phyloP scores from a whole-genome alignment of 1,139 yeast genomes.

The Pneumocystis jirovecii region DNA sequence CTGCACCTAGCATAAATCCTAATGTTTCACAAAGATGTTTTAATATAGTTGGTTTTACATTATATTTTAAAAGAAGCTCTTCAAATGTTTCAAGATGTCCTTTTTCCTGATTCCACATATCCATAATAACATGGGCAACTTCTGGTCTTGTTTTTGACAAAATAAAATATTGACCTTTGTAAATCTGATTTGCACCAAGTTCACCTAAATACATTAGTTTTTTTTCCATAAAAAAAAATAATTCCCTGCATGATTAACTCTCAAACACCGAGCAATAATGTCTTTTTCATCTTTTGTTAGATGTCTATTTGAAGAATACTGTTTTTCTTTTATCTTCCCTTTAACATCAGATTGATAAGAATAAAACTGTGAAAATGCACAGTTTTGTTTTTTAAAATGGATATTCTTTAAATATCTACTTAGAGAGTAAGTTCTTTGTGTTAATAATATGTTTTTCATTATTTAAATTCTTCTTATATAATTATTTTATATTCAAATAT shows the following conservation, averaged over 20 bases:
- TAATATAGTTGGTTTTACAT: constrained; percentile 79
- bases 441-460: neutral
- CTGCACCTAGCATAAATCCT: constrained; percentile 72
- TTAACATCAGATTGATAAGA: neutral
- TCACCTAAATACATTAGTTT: constrained; percentile 39
- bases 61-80: constrained; percentile 50
- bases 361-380: neutral
- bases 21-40: constrained; percentile 92
- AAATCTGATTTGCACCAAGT: constrained; percentile 89
- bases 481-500: too few species aligned
- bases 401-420: neutral
- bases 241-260: neutral
- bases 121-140: constrained; percentile 60
- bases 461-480: neutral
- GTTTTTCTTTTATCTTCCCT: neutral
- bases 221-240: neutral
- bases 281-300: neutral
- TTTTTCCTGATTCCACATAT: constrained; percentile 97
- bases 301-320: neutral
- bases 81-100: constrained; percentile 82
- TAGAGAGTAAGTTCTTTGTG: neutral
- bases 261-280: neutral
- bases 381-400: neutral
- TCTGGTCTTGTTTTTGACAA: constrained; percentile 43
- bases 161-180: constrained; percentile 77